phyloP scores from a whole-genome alignment of 176 grass and related monocot genomes.

The Oryza coarctata region DNA sequence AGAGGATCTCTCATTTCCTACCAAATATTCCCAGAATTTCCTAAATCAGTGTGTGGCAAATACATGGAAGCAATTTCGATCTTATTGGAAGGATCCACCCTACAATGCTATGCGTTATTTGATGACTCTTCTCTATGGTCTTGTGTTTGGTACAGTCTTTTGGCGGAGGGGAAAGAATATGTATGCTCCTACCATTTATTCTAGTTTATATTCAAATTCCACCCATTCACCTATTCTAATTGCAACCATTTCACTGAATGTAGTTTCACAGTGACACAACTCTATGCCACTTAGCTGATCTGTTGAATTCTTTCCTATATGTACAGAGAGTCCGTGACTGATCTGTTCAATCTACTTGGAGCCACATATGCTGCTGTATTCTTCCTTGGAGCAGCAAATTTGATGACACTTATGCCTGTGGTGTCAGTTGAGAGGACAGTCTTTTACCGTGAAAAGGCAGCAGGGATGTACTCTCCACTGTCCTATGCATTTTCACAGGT shows the following conservation, averaged over 20 bases:
- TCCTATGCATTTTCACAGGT: slow-evolving; percentile 75
- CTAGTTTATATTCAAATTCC: neutral
- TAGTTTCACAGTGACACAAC: neutral
- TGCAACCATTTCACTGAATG: neutral
- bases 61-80: slow-evolving; percentile 61
- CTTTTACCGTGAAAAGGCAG: slow-evolving; percentile 76
- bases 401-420: slow-evolving; percentile 49
- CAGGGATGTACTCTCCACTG: slow-evolving; percentile 75
- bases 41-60: slow-evolving; percentile 53
- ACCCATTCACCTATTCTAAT: slow-evolving; percentile 13
- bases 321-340: slow-evolving; percentile 49
- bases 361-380: slow-evolving; percentile 57
- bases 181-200: slow-evolving; percentile 31
- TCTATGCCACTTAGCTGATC: slow-evolving; percentile 16
- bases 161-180: slow-evolving; percentile 50
- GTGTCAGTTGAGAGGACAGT: slow-evolving; percentile 65
- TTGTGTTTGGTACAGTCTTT: slow-evolving; percentile 70
- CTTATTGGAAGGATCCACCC: slow-evolving; percentile 69
- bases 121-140: slow-evolving; percentile 51
- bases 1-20: slow-evolving; percentile 61
- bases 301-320: slow-evolving; percentile 19
- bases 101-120: slow-evolving; percentile 63
- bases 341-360: slow-evolving; percentile 53
- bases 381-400: slow-evolving; percentile 62
- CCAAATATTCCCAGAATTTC: slow-evolving; percentile 62